A percentile compares a stretch with the other conserved stretches of the same genome.
Conservation (phyloP, 2,329 filamentous ascomycete genomes). For the Nothophaeocryptopus gaeumannii region DNA sequence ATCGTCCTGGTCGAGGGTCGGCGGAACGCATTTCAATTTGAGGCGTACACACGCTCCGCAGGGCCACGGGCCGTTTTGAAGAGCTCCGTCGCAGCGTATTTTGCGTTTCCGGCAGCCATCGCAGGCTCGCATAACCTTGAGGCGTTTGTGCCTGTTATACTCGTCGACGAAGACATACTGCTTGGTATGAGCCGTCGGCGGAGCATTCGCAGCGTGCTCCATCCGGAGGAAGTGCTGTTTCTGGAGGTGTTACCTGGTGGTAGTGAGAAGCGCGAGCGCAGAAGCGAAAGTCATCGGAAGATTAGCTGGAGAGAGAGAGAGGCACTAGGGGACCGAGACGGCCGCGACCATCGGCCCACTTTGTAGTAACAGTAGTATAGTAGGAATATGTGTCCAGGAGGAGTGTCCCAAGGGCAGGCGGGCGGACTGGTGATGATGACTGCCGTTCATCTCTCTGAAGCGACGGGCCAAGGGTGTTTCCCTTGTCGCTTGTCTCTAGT, state of each 20-base stretch:
- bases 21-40: conserved; percentile 89
- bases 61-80: conserved; percentile 88
- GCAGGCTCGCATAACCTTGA: conserved; percentile 98
- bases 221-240: conserved; percentile 16
- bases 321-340: too few relatives aligned
- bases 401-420: not conserved
- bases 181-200: conserved; percentile 70
- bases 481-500: too few relatives aligned
- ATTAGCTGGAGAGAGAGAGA: not conserved
- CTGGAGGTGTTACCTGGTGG: conserved; percentile 11
- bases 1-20: conserved; percentile 74
- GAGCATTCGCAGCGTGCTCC: conserved; percentile 20
- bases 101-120: conserved; percentile 93
- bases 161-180: conserved; percentile 99
- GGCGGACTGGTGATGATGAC: not conserved
- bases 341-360: too few relatives aligned
- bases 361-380: too few relatives aligned
- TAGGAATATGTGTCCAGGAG: not conserved
- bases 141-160: conserved; percentile 93
- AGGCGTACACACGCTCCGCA: conserved; percentile 89
- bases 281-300: conserved; percentile 18
- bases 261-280: conserved; percentile 8
- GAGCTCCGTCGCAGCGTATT: conserved; percentile 96
- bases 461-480: too few relatives aligned
- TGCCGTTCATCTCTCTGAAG: too few relatives aligned